Conservation (phyloP, 306 rosid species). For the Potentilla sterilis region DNA sequence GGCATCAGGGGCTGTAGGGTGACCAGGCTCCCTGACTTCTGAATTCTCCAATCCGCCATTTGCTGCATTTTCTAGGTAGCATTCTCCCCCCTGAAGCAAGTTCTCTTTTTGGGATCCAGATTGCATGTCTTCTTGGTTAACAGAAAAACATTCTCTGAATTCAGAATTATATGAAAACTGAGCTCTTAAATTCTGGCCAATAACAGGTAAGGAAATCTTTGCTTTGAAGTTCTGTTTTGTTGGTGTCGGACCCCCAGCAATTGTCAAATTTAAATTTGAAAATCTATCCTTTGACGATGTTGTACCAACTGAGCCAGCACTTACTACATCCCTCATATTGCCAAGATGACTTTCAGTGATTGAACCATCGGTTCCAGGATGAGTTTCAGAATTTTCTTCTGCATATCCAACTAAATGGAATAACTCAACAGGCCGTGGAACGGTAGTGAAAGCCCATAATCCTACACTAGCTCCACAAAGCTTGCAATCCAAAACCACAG, state of each 20-base stretch:
- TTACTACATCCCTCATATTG: slow-evolving; percentile 29
- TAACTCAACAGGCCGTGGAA: slow-evolving; percentile 63
- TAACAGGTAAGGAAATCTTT: slow-evolving; percentile 70
- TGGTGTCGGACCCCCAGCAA: slow-evolving; percentile 99
- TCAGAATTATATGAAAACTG: slow-evolving; percentile 59
- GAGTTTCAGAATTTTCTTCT: slow-evolving; percentile 44
- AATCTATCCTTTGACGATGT: slow-evolving; percentile 42
- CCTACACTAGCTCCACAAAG: slow-evolving; percentile 95
- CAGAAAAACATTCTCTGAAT: slow-evolving; percentile 34
- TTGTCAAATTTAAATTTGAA: slow-evolving; percentile 63
- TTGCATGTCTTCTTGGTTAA: slow-evolving; percentile 29
- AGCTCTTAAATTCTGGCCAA: slow-evolving; percentile 82
- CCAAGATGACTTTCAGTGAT: slow-evolving; percentile 32
- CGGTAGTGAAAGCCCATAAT: slow-evolving; percentile 75
- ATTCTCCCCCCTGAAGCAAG: not conserved
- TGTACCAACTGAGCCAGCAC: slow-evolving; percentile 26
- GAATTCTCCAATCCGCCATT: slow-evolving; percentile 37
- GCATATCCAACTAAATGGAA: slow-evolving; percentile 69
- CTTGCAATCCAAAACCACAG: slow-evolving; percentile 80
- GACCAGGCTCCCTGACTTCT: slow-evolving; percentile 32
- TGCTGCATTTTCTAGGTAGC: slow-evolving; percentile 18
- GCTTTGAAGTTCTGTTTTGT: slow-evolving; percentile 85
- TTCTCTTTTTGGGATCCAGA: slow-evolving; percentile 30
- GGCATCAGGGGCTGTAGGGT: slow-evolving; percentile 13
- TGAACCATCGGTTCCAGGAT: slow-evolving; percentile 32